These are phyloP conservation scores for Citrus cavaleriei DNA, from an alignment of 345 rosid genomes.

Conservation along the genomic window DNA sequence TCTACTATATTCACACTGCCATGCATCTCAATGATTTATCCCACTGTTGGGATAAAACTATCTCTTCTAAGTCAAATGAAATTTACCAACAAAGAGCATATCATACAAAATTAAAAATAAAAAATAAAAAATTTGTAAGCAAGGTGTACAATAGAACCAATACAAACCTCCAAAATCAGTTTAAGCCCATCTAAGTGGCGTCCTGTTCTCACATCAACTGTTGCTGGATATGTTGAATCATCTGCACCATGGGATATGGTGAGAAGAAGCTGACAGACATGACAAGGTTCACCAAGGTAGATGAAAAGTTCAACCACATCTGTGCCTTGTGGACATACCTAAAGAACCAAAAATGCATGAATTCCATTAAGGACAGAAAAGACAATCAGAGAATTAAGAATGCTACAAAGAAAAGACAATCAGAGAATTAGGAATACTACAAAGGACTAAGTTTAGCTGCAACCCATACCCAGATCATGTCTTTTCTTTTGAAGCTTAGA, in stretches of 20 bases:
- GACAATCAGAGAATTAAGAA: not conserved
- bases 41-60: too few species aligned
- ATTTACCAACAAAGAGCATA: not conserved
- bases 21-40: too few species aligned
- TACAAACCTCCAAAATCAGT: slow-evolving; percentile 80
- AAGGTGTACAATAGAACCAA: slow-evolving; percentile 17
- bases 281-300: slow-evolving; percentile 94
- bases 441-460: not conserved
- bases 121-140: not conserved
- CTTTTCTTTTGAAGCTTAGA: slow-evolving; percentile 77
- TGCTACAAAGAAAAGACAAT: slow-evolving; percentile 6
- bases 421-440: not conserved
- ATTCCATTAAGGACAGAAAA: not conserved
- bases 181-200: slow-evolving; percentile 74
- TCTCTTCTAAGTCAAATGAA: not conserved
- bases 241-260: slow-evolving; percentile 90
- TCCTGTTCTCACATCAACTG: slow-evolving; percentile 87
- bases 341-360: slow-evolving; percentile 26
- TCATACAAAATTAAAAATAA: not conserved
- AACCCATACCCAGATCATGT: slow-evolving; percentile 69
- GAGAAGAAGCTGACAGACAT: slow-evolving; percentile 89
- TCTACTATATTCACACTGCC: too few species aligned
- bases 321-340: slow-evolving; percentile 84
- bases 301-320: slow-evolving; percentile 85
- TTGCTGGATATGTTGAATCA: slow-evolving; percentile 80